Base-by-base conservation (phyloP, 1,284 basidiomycete genomes). In the Ganoderma resinaceum region DNA sequence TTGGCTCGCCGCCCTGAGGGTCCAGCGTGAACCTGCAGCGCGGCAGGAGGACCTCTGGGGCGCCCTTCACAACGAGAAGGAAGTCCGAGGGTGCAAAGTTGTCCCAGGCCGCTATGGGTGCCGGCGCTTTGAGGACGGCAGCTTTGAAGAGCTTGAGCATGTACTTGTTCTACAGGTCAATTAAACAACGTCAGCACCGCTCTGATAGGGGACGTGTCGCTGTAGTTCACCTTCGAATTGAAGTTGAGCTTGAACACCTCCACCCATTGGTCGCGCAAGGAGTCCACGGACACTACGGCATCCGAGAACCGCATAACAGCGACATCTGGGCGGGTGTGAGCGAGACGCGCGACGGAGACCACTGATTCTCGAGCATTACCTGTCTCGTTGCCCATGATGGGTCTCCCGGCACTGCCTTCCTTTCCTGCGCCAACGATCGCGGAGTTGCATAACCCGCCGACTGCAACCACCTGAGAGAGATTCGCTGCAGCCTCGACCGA, bases 321-420 rank as follows among this genome's bases (percentile, higher is more conserved):
- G 31, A 83, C 83, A 74, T 90, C 87, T 83, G 8, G 29, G 43
- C 1, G 31, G 20, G 64, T 9, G 53, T 14, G 55, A 35, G 16
- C 11, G 31, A 49, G 31, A 26, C 26, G 43, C 9, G 33, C 37
- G 29, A 2, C n/a, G 6, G 3, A 26, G n/a, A 29, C 49, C 42
- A 9, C 29, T 16, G 42, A 37, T 31, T 35, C 5, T 35, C 31
- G 40, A 33, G 20, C 33, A n/a, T 14, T 68, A 85, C 83, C 89
- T 16, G 89, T 91, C 11, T 89, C 88, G 75, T 91, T 89, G 12
- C 90, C 90, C 64, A 85, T 82, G 58, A 91, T 81, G 26, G 76
- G 77, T 65, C 83, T 81, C 1, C 80, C 72, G 23, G 78, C 76
- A 62, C 76, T 73, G 29, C 84, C 81, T 49, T 74, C 71, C 0